Base-by-base conservation (phyloP, 1,284 basidiomycete genomes). In the Cystobasidium sp. region DNA sequence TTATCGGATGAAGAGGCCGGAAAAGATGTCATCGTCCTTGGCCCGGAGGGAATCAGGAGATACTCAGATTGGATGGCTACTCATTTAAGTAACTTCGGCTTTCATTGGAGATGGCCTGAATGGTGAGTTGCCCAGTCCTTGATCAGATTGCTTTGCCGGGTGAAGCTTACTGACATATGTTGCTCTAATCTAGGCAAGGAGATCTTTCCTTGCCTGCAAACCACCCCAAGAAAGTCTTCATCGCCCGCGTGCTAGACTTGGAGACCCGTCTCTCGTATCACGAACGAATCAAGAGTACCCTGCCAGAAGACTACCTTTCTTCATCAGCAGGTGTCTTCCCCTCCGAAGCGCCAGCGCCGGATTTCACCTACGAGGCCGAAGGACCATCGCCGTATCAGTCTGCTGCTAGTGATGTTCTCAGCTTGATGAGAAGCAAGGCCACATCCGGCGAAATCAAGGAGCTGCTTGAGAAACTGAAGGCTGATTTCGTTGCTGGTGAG, bases 31-130 rank as follows among this genome's bases (percentile, higher is more conserved):
- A 80, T 80, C 18, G 72, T 77, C 6, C 85, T 97, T 47, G 95
- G 97, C 77, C 88, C 91, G 4, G 95, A 97, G 78, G 84, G 92
- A 58, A 86, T 90, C 0, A 86, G 89, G 70, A 86, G 93, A 22
- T 91, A 94, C 75, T 88, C 92, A 0, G 94, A 97, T 78, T 99
- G 97, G 97, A 97, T 98, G 80, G 88, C 93, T 6, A 87, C 92
- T 1, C 97, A 99, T 80, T 91, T 99, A 87, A 94, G 92, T 79
- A 99, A 99, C 84, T 99, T 99, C 83, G 91, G 91, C 22, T 99
- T 98, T 84, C 89, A 90, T 79, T 99, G 97, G 97, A 94, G 95
- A n/a, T 99, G 97, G 97, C 94, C 94, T 80, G 97, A 99, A 86
- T 99, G 97, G 96, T 94, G 76, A 56, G 88, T 83, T 22, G 22